These are phyloP conservation scores for Ophiostoma fasciatum DNA, from an alignment of 2,329 filamentous ascomycete species.

Conservation along the genomic window DNA sequence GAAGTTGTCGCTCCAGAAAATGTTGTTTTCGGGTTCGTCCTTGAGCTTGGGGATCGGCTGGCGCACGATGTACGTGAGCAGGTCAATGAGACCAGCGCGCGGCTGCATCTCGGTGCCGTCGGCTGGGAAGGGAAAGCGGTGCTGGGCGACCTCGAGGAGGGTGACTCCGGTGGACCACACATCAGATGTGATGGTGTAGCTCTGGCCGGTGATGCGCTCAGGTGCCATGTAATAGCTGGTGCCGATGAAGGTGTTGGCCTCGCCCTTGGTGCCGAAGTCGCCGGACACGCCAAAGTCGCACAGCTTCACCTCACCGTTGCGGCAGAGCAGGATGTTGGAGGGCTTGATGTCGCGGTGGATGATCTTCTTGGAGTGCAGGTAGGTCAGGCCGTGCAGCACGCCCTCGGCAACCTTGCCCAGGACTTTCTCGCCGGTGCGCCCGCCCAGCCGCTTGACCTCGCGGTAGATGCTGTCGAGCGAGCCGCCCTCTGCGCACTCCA, in stretches of 20 bases:
- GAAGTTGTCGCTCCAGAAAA: constrained; percentile 93
- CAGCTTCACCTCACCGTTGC: constrained; percentile 86
- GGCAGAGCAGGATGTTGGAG: constrained; percentile 87
- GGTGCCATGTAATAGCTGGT: constrained; percentile 99
- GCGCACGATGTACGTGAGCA: constrained; percentile 92
- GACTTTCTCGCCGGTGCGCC: constrained; percentile 91
- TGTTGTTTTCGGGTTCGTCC: constrained; percentile 78
- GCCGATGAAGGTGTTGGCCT: constrained; percentile 97
- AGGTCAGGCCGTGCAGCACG: constrained; percentile 83
- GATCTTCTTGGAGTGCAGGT: constrained; percentile 89
- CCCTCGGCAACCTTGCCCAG: constrained; percentile 93
- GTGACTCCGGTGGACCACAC: constrained; percentile 98
- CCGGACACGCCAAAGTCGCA: constrained; percentile 97
- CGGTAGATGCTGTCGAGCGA: constrained; percentile 94
- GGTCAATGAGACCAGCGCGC: constrained; percentile 79
- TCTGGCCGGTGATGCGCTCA: constrained; percentile 92
- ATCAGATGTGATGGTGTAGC: constrained; percentile 95
- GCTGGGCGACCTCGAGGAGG: constrained; percentile 95
- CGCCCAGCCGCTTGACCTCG: constrained; percentile 89
- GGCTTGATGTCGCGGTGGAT: constrained; percentile 99
- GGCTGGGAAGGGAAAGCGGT: constrained; percentile 94
- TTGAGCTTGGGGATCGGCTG: constrained; percentile 92
- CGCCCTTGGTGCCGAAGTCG: constrained; percentile 95
- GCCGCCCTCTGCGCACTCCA: constrained; percentile 98
- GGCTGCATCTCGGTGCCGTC: constrained; percentile 95